These are phyloP conservation scores for Gossypium sturtianum DNA, from an alignment of 345 rosid genomes.

Conservation along the genomic window DNA sequence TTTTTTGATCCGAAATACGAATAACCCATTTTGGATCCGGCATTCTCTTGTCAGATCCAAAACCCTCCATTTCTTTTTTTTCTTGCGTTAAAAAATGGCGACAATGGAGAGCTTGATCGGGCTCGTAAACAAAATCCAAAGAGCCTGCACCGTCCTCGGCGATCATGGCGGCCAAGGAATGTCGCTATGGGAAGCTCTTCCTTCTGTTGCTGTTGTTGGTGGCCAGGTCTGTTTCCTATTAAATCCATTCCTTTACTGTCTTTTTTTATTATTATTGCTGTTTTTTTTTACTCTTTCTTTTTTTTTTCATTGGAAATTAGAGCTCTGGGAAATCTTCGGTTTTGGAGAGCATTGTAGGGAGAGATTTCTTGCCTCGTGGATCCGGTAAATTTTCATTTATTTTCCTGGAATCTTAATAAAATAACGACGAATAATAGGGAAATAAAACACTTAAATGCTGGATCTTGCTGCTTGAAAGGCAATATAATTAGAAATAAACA, in stretches of 20 bases:
- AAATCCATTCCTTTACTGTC: constrained; percentile 11
- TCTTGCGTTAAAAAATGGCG: constrained; percentile 48
- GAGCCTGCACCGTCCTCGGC: constrained; percentile 94
- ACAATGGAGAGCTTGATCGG: constrained; percentile 98
- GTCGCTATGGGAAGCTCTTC: constrained; percentile 99
- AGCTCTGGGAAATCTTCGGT: constrained; percentile 99
- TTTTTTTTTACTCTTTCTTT: constrained; percentile 3
- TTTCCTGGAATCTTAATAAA: not conserved
- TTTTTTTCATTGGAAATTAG: constrained; percentile 29
- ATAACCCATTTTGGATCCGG: constrained; percentile 4
- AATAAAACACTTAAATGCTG: constrained; percentile 1
- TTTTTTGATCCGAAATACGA: not conserved
- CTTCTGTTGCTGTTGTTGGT: constrained; percentile 95
- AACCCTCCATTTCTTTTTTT: constrained; percentile 7
- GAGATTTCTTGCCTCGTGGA: constrained; percentile 99
- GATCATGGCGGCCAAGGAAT: constrained; percentile 98
- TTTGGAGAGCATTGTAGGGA: constrained; percentile 91
- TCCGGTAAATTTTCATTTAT: constrained; percentile 53
- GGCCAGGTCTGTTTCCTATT: constrained; percentile 62
- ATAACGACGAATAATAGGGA: not conserved
- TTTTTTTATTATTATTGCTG: not conserved
- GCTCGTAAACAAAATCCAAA: constrained; percentile 85
- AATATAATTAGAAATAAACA: not conserved
- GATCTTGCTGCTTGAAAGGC: constrained; percentile 14
- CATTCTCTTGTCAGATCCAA: constrained; percentile 16